Evolutionary conservation across 1,139 yeast genomes (phyloP), one percentile per base, ranked within the genome.

Genomic region (Magnusiomyces suaveolens): DNA sequence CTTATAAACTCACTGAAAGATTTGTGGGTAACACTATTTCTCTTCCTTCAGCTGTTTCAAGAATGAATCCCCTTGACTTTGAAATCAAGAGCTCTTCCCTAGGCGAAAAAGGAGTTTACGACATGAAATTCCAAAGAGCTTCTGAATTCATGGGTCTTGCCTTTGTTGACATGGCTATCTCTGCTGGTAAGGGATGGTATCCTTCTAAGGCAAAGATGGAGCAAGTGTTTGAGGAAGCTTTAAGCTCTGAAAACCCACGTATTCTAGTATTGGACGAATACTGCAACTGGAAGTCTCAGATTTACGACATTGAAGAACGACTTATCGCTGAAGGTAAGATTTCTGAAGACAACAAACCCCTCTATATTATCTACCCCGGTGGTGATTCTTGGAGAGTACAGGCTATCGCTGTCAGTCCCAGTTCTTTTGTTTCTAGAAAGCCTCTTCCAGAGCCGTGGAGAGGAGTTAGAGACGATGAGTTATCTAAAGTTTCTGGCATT

Each of bases 281-380:
- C 67, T 86, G 89, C 57, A 95, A 96, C 52, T 92, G 98, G 98
- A 90, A 89, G 69, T 96, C 88, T 64, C 97, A 92, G 67, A 74
- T 92, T 54, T 87, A 83, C 66, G 75, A 75, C 46, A 76, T 88
- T 60, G 97, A 89, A 69, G 76, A 76, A 62, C 67, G 25, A n/a
- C 53, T 52, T 12, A n/a, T 29, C 10, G 46, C 38, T 21, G 29
- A 29, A 29, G 47, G 47, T 18, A 44, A 20, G 72, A 53, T 57
- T 51, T 8, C 26, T 29, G 50, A 47, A 2, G 74, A 69, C 57
- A 88, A 86, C 38, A 75, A 75, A 58, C 78, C 82, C 51, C 75
- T 86, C 60, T 94, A 87, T 68, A 95, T 88, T 1, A 73, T 92
- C 56, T 92, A 89, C 72, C 75, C 82, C 46, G 96, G 90, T 66